Percentiles rank a stretch among this genome's conserved stretches.
These are phyloP conservation scores for Penicillium sclerotiorum DNA, from an alignment of 2,329 filamentous ascomycete species.

Conservation along the genomic window DNA sequence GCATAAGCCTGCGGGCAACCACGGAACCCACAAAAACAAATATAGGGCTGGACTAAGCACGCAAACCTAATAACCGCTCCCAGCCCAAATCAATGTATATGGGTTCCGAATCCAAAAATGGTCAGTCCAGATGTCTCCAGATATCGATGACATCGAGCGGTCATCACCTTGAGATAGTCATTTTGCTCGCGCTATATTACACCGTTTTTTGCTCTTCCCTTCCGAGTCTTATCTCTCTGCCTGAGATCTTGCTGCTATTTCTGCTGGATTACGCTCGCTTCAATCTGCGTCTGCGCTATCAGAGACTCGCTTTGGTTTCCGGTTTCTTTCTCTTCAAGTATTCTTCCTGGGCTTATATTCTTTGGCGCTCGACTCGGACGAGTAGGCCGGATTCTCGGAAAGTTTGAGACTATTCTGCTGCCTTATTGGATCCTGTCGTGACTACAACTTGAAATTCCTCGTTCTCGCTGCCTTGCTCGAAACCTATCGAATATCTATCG, in stretches of 20 bases:
- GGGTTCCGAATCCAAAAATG: slow-evolving; percentile 7
- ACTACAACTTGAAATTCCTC: not conserved
- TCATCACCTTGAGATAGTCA: slow-evolving; percentile 16
- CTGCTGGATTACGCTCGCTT: not conserved
- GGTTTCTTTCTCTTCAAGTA: slow-evolving; percentile 1
- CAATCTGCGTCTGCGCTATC: slow-evolving; percentile 2
- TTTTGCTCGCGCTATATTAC: slow-evolving; percentile 21
- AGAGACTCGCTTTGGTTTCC: not conserved
- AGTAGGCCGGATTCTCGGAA: not conserved
- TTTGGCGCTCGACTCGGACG: not conserved
- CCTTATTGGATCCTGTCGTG: not conserved
- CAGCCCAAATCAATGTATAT: not conserved
- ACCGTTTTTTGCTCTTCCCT: not conserved
- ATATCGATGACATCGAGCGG: slow-evolving; percentile 23
- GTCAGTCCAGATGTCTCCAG: too few relatives aligned
- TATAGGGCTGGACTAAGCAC: not conserved
- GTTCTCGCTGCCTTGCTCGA: not conserved
- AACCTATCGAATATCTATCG: not conserved
- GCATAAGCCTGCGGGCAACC: not conserved
- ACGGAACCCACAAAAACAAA: slow-evolving; percentile 6
- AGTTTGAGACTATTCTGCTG: not conserved
- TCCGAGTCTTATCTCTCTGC: not conserved
- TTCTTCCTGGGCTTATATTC: slow-evolving; percentile 1
- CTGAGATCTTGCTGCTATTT: too few relatives aligned
- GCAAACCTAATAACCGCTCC: slow-evolving; percentile 7